Conservation (phyloP, 78 protist species). For the Protostelium mycophagum region DNA sequence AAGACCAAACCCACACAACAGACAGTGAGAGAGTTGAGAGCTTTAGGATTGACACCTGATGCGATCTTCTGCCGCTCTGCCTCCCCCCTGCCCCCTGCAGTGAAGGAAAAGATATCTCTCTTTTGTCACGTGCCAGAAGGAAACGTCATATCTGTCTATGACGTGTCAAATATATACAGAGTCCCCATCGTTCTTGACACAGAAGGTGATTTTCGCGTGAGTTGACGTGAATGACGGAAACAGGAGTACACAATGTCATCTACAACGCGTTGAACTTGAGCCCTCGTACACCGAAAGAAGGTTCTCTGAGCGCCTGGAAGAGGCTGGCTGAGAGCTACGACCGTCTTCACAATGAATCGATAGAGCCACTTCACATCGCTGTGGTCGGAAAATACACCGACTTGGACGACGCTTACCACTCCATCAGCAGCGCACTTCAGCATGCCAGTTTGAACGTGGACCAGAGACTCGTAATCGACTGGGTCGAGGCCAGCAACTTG, state of each 20-base stretch:
- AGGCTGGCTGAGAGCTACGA: constrained; percentile 50
- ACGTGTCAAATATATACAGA: constrained; percentile 82
- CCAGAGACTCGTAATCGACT: constrained; percentile 65
- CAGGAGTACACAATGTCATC: not conserved
- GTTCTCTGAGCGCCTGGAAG: constrained; percentile 32
- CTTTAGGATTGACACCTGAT: constrained; percentile 92
- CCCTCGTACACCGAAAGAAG: not conserved
- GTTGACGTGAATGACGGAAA: not conserved
- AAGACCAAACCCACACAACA: constrained; percentile 99
- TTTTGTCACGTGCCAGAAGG: constrained; percentile 87
- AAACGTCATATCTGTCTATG: constrained; percentile 78
- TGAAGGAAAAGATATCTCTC: constrained; percentile 71
- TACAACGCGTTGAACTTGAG: not conserved
- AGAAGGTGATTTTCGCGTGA: constrained; percentile 11
- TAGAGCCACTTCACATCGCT: constrained; percentile 56
- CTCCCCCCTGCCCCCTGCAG: constrained; percentile 45
- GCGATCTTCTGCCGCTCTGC: constrained; percentile 83
- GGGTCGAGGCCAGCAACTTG: constrained; percentile 60
- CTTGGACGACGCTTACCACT: constrained; percentile 83
- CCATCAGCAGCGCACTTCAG: constrained; percentile 79
- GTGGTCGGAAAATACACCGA: constrained; percentile 92
- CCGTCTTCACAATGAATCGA: constrained; percentile 18
- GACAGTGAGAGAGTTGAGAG: constrained; percentile 74
- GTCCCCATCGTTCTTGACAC: constrained; percentile 83
- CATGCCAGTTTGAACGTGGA: constrained; percentile 72